phyloP scores from a whole-genome alignment of 768 basidiomycete species.

The Naganishia vaughanmartiniae region DNA sequence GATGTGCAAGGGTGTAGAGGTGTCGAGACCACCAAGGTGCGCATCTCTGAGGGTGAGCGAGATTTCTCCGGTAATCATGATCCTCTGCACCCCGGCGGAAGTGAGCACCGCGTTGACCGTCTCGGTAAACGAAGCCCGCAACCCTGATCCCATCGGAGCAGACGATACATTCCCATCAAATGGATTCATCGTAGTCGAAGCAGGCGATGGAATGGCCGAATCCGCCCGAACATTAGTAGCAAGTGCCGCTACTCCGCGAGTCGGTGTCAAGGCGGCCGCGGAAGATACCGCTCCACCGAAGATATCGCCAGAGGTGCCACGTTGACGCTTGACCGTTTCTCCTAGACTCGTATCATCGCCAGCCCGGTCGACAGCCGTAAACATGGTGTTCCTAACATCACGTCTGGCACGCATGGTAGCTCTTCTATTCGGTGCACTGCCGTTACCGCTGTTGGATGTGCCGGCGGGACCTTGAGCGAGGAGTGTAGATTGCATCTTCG shows the following conservation, averaged over 20 bases:
- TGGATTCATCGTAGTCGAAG: constrained; percentile 31
- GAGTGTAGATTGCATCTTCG: constrained; percentile 51
- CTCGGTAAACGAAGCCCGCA: constrained; percentile 52
- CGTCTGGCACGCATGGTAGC: constrained; percentile 50
- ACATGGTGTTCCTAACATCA: constrained; percentile 54
- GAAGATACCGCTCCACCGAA: not conserved
- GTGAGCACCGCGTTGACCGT: constrained; percentile 53
- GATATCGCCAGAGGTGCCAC: constrained; percentile 22
- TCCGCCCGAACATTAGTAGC: constrained; percentile 28
- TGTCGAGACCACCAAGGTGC: constrained; percentile 1
- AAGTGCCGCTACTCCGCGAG: not conserved
- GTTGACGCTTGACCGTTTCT: constrained; percentile 32
- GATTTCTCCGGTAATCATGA: constrained; percentile 54
- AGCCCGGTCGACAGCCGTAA: constrained; percentile 32
- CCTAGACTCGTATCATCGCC: constrained; percentile 45
- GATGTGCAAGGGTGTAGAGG: constrained; percentile 45
- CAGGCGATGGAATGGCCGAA: constrained; percentile 34
- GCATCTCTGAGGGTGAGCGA: constrained; percentile 37
- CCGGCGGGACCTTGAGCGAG: constrained; percentile 45
- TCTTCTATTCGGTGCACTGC: constrained; percentile 29
- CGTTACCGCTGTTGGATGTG: not conserved
- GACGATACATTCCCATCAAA: constrained; percentile 27
- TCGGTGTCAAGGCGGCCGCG: not conserved
- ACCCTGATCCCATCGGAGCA: constrained; percentile 37
- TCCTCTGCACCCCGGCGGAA: constrained; percentile 45